Evolutionary conservation across 2,329 filamentous ascomycete genomes (phyloP).

Genomic region (Endocalyx cinctus): DNA sequence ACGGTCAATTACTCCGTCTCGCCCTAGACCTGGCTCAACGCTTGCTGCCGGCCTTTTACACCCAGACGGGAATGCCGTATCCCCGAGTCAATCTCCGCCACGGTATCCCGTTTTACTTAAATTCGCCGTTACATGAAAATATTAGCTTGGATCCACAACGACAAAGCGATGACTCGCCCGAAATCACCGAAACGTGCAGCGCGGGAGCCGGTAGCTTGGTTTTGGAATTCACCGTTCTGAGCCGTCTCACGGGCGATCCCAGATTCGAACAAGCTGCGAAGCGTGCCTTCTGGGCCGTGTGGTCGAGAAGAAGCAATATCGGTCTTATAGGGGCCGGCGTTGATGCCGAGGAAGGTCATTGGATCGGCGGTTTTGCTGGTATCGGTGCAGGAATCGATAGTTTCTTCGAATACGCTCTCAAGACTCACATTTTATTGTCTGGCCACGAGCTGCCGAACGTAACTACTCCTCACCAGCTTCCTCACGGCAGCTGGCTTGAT

Average conservation of each 20-base stretch:
- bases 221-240: conserved; percentile 87
- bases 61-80: conserved; percentile 86
- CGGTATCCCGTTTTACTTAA: conserved; percentile 88
- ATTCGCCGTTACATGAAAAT: conserved; percentile 70
- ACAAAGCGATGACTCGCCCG: conserved; percentile 42
- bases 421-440: conserved; percentile 86
- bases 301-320: conserved; percentile 78
- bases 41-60: conserved; percentile 87
- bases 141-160: conserved; percentile 36
- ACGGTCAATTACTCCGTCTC: conserved; percentile 85
- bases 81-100: conserved; percentile 87
- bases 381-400: conserved; percentile 96
- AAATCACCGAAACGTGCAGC: conserved; percentile 94
- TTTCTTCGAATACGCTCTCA: conserved; percentile 97
- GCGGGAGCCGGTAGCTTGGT: conserved; percentile 95
- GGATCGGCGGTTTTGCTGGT: conserved; percentile 85
- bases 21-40: conserved; percentile 80
- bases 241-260: conserved; percentile 76
- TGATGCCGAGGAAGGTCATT: conserved; percentile 83
- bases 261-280: conserved; percentile 90
- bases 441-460: conserved; percentile 59
- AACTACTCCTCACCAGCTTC: conserved; percentile 36
- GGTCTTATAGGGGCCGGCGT: conserved; percentile 88
- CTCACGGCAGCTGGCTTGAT: conserved; percentile 46
- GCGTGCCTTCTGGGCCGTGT: conserved; percentile 95